Conservation (phyloP, 1,284 basidiomycete genomes). For the Crocinoboletus sp. region DNA sequence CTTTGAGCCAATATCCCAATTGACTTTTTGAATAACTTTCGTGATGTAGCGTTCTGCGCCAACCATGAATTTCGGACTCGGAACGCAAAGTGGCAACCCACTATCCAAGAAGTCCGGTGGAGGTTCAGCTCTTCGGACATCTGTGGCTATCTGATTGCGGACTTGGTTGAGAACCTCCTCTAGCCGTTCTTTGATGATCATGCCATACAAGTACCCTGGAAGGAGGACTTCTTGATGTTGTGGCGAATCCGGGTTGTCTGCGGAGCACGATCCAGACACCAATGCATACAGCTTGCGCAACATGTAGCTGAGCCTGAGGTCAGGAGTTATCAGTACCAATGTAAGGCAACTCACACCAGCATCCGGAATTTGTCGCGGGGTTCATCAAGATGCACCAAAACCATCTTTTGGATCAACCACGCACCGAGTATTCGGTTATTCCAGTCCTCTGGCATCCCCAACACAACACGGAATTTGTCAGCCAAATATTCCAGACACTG, state of each 20-base stretch:
- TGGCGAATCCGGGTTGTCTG: slow-evolving; percentile 98
- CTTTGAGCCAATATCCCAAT: slow-evolving; percentile 90
- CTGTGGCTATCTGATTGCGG: slow-evolving; percentile 66
- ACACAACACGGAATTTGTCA: slow-evolving; percentile 93
- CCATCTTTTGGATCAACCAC: slow-evolving; percentile 82
- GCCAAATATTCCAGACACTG: slow-evolving; percentile 98
- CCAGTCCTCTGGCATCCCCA: slow-evolving; percentile 94
- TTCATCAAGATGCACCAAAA: slow-evolving; percentile 87
- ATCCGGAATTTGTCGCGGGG: slow-evolving; percentile 96
- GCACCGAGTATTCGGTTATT: slow-evolving; percentile 78
- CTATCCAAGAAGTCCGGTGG: slow-evolving; percentile 86
- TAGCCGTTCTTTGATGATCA: slow-evolving; percentile 98
- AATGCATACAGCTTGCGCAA: slow-evolving; percentile 93
- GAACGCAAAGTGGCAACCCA: slow-evolving; percentile 35
- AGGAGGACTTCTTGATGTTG: slow-evolving; percentile 98
- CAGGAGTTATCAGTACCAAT: slow-evolving; percentile 6
- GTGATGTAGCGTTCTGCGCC: slow-evolving; percentile 74
- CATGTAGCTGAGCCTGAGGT: slow-evolving; percentile 69
- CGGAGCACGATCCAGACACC: slow-evolving; percentile 87
- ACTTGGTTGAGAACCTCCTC: slow-evolving; percentile 87
- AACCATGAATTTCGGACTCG: slow-evolving; percentile 7
- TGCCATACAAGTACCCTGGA: slow-evolving; percentile 90
- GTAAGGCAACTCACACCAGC: slow-evolving; percentile 60
- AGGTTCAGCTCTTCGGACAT: slow-evolving; percentile 70
- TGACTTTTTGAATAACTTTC: slow-evolving; percentile 75